A percentile compares a stretch with the other conserved stretches of the same genome.
Conservation (phyloP, 2,329 filamentous ascomycete genomes). For the Dactylella cylindrospora region DNA sequence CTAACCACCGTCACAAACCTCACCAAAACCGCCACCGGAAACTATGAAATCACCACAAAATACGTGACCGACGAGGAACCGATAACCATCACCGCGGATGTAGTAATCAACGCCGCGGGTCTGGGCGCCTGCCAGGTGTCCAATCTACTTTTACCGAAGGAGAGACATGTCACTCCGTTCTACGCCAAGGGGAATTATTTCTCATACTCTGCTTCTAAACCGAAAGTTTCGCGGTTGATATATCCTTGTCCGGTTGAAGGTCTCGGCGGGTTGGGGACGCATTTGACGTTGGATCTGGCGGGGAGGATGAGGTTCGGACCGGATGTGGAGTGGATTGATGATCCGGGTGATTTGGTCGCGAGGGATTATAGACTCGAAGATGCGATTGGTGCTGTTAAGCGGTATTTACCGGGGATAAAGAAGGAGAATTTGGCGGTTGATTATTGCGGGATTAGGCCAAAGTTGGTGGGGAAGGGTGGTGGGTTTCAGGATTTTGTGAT, state of each 20-base stretch:
- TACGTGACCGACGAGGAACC: constrained; percentile 47
- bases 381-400: constrained; percentile 72
- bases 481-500: constrained; percentile 82
- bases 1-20: constrained; percentile 66
- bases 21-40: constrained; percentile 55
- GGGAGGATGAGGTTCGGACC: constrained; percentile 88
- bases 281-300: constrained; percentile 84
- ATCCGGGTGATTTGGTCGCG: constrained; percentile 68
- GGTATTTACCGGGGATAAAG: constrained; percentile 76
- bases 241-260: constrained; percentile 86
- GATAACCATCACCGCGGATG: constrained; percentile 66
- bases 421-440: constrained; percentile 68
- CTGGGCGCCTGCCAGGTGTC: constrained; percentile 73
- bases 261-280: constrained; percentile 81
- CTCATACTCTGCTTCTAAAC: constrained; percentile 69
- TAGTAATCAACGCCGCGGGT: constrained; percentile 81
- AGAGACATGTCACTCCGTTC: constrained; percentile 63
- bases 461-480: constrained; percentile 65
- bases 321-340: constrained; percentile 88
- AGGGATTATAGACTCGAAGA: constrained; percentile 64
- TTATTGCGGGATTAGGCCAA: constrained; percentile 90
- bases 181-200: constrained; percentile 98
- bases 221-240: constrained; percentile 69
- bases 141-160: constrained; percentile 74
- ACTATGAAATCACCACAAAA: constrained; percentile 67